These are phyloP conservation scores for Boletellus dicymbophilus DNA, from an alignment of 1,284 basidiomycete species.

Conservation along the genomic window DNA sequence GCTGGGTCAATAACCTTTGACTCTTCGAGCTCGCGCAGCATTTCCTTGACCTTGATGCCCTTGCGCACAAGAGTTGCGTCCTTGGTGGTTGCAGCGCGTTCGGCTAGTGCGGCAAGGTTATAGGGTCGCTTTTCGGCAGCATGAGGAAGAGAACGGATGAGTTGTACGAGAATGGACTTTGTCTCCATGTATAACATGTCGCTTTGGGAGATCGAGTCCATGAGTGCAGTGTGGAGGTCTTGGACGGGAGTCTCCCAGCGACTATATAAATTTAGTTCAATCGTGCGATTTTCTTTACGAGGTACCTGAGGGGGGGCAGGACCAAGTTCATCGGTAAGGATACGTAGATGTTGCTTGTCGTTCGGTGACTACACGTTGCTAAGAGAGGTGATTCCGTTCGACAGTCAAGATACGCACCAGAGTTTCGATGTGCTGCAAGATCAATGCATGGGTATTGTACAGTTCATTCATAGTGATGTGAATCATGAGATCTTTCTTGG, in stretches of 20 bases:
- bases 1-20: slow-evolving; percentile 80
- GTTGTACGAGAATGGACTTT: slow-evolving; percentile 98
- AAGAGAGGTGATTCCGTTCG: neutral
- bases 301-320: slow-evolving; percentile 92
- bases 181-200: slow-evolving; percentile 99
- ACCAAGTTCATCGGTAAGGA: slow-evolving; percentile 95
- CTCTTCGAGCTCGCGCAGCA: slow-evolving; percentile 95
- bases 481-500: slow-evolving; percentile 98
- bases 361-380: slow-evolving; percentile 77
- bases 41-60: slow-evolving; percentile 99
- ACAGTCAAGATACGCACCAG: slow-evolving; percentile 58
- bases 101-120: slow-evolving; percentile 88
- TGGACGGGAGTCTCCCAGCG: slow-evolving; percentile 99
- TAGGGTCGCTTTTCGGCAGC: slow-evolving; percentile 85
- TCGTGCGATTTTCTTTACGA: slow-evolving; percentile 94
- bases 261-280: slow-evolving; percentile 92
- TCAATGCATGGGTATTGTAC: slow-evolving; percentile 96
- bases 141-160: slow-evolving; percentile 92
- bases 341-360: slow-evolving; percentile 96
- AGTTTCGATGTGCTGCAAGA: slow-evolving; percentile 93
- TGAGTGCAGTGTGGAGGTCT: slow-evolving; percentile 94
- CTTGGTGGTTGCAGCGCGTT: slow-evolving; percentile 95
- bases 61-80: slow-evolving; percentile 93
- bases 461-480: slow-evolving; percentile 99
- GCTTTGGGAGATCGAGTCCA: slow-evolving; percentile 96